phyloP scores from a whole-genome alignment of 495 filamentous ascomycete species.

The Barbatosphaeria neglecta region DNA sequence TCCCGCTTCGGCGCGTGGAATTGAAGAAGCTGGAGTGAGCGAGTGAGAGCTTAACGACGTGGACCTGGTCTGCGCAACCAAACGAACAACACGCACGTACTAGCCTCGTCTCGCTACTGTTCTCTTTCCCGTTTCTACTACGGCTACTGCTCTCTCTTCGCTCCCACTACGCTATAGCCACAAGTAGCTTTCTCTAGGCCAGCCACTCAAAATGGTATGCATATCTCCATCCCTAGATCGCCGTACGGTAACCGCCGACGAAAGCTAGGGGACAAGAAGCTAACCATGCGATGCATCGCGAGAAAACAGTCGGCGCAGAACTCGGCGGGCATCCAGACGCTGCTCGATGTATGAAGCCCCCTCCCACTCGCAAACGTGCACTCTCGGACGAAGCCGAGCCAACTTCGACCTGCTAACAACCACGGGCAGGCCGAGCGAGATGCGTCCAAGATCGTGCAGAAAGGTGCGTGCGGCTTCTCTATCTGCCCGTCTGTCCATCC shows the following conservation, averaged over 20 bases:
- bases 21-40: too few species aligned
- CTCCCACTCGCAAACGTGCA: neutral
- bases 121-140: neutral
- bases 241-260: too few species aligned
- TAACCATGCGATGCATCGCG: conserved; percentile 1
- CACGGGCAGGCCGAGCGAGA: conserved; percentile 78
- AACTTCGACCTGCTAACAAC: neutral
- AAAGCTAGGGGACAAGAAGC: too few species aligned
- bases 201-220: conserved; percentile 4
- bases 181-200: too few species aligned
- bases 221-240: too few species aligned
- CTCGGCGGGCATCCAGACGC: conserved; percentile 92
- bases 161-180: too few species aligned
- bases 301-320: conserved; percentile 80
- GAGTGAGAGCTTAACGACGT: too few species aligned
- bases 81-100: too few species aligned
- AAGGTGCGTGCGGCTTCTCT: conserved; percentile 46
- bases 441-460: conserved; percentile 97
- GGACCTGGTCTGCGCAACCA: too few species aligned
- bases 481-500: too few species aligned
- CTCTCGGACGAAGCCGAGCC: neutral
- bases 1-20: neutral
- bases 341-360: conserved; percentile 73
- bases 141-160: neutral
- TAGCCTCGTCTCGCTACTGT: neutral